Conservation (phyloP, 2,329 filamentous ascomycete species). For the Colletotrichum sojae region DNA sequence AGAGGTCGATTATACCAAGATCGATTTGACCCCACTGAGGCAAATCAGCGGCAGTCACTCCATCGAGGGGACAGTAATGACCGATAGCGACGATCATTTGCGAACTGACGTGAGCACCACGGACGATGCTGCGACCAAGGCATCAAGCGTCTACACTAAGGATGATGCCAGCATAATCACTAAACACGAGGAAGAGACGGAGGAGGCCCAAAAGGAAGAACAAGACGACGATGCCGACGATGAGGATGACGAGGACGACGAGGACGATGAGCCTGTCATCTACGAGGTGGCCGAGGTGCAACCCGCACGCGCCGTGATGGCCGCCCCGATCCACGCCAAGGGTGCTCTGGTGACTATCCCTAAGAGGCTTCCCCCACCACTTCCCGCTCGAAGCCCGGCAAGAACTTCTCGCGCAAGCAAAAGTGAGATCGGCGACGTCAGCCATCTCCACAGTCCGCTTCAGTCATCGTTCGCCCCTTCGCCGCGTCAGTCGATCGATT, state of each 20-base stretch:
- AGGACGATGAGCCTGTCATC: slow-evolving; percentile 74
- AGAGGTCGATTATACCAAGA: slow-evolving; percentile 73
- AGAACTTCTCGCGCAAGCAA: slow-evolving; percentile 67
- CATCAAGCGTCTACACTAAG: slow-evolving; percentile 46
- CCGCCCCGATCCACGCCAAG: slow-evolving; percentile 77
- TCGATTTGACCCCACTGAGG: slow-evolving; percentile 66
- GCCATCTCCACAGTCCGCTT: slow-evolving; percentile 64
- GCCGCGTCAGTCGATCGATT: slow-evolving; percentile 39
- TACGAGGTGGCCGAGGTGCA: slow-evolving; percentile 76
- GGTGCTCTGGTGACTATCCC: slow-evolving; percentile 88
- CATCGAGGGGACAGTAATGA: slow-evolving; percentile 46
- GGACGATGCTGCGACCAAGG: slow-evolving; percentile 47
- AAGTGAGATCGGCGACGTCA: slow-evolving; percentile 74
- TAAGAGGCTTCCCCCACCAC: slow-evolving; percentile 82
- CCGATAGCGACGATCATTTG: slow-evolving; percentile 40
- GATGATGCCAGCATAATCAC: slow-evolving; percentile 35
- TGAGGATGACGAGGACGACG: slow-evolving; percentile 64
- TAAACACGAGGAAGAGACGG: slow-evolving; percentile 23
- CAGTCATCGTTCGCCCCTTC: slow-evolving; percentile 60
- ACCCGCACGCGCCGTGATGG: slow-evolving; percentile 69
- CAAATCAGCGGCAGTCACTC: slow-evolving; percentile 60
- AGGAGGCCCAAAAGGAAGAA: slow-evolving; percentile 47
- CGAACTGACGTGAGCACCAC: slow-evolving; percentile 44
- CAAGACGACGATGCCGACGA: slow-evolving; percentile 57
- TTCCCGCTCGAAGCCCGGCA: slow-evolving; percentile 83